Conservation (phyloP, 306 rosid genomes). For the Pueraria montana region DNA sequence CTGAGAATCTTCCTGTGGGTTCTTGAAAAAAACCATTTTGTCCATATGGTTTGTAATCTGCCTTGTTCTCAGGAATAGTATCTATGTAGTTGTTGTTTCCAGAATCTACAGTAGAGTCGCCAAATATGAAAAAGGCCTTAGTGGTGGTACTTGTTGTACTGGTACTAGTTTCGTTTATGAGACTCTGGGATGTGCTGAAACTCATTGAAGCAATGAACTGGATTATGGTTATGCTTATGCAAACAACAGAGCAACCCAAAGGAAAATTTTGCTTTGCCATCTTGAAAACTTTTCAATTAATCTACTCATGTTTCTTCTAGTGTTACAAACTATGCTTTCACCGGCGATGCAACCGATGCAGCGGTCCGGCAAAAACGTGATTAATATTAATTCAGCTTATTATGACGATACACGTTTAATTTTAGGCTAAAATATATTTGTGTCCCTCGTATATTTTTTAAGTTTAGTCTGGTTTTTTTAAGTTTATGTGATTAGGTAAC, state of each 20-base stretch:
- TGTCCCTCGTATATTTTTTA: no score
- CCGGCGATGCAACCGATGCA: conserved; percentile 30
- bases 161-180: background rate
- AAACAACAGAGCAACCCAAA: conserved; percentile 31
- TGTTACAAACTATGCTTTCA: background rate
- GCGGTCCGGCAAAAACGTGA: background rate
- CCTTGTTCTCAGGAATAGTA: conserved; percentile 59
- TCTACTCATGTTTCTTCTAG: no score
- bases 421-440: no score
- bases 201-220: conserved; percentile 36
- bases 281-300: conserved; percentile 24
- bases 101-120: conserved; percentile 70
- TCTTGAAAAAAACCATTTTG: conserved; percentile 58
- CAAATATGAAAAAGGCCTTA: conserved; percentile 65
- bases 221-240: background rate
- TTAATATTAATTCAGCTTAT: no score
- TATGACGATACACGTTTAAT: no score
- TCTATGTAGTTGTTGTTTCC: conserved; percentile 77
- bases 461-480: no score
- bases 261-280: conserved; percentile 53
- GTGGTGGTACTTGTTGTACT: background rate
- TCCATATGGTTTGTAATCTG: conserved; percentile 75
- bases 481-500: no score
- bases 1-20: conserved; percentile 75
- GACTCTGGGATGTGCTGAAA: conserved; percentile 40